A percentile compares a stretch with the other conserved stretches of the same genome.
phyloP scores from a whole-genome alignment of 2,329 filamentous ascomycete species.

The Cladosporium sp. region DNA sequence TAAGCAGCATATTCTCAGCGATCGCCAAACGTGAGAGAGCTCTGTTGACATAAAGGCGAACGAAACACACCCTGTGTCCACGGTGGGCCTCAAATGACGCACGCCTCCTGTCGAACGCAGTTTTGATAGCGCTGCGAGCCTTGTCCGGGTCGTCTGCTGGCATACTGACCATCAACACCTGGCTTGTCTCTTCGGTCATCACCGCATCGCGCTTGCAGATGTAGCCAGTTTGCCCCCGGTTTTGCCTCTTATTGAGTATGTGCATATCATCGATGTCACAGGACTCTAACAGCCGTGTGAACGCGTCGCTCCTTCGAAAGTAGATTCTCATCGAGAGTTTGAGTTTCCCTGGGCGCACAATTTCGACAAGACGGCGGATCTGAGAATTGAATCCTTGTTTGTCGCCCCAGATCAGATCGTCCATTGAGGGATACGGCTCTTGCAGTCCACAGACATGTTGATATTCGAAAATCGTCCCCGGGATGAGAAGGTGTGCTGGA shows the following conservation, averaged over 20 bases:
- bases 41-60: neutral
- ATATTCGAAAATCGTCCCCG: neutral
- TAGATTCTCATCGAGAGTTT: too few relatives aligned
- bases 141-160: neutral
- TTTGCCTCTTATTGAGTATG: too few relatives aligned
- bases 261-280: too few relatives aligned
- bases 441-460: neutral
- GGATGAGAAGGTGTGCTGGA: neutral
- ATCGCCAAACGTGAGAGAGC: neutral
- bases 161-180: neutral
- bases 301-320: too few relatives aligned
- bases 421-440: too few relatives aligned
- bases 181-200: neutral
- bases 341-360: too few relatives aligned
- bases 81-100: neutral
- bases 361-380: too few relatives aligned
- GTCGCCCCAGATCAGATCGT: too few relatives aligned
- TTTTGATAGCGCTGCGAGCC: neutral
- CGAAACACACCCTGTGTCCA: neutral
- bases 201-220: neutral
- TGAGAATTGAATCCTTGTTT: too few relatives aligned
- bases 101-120: neutral
- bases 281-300: too few relatives aligned
- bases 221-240: too few relatives aligned
- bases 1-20: neutral